Evolutionary conservation across 192 early-diverging fungal species (phyloP).

Genomic region (Spinellus fusiger): DNA sequence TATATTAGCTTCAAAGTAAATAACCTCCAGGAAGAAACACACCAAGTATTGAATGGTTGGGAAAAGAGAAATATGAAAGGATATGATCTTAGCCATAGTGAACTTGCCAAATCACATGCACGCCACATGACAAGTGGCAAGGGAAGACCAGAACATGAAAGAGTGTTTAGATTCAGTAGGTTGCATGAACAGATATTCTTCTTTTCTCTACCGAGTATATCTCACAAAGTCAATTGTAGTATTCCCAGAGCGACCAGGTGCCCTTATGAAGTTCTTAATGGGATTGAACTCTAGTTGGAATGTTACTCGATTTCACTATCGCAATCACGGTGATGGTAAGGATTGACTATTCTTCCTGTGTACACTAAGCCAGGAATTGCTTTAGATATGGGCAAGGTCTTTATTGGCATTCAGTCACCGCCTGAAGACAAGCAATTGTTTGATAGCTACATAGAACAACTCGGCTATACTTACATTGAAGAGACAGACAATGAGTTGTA

Average conservation of each 20-base stretch:
- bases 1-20: slow-evolving; percentile 84
- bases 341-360: neutral
- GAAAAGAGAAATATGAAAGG: slow-evolving; percentile 57
- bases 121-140: slow-evolving; percentile 87
- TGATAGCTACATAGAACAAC: slow-evolving; percentile 69
- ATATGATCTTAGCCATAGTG: slow-evolving; percentile 85
- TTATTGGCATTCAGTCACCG: slow-evolving; percentile 92
- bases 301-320: slow-evolving; percentile 93
- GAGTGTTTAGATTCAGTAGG: slow-evolving; percentile 79
- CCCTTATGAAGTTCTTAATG: slow-evolving; percentile 78
- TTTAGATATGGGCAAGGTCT: slow-evolving; percentile 85
- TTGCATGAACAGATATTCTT: neutral
- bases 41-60: slow-evolving; percentile 60
- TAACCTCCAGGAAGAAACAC: slow-evolving; percentile 64
- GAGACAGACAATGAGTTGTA: slow-evolving; percentile 91
- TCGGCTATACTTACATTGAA: slow-evolving; percentile 85
- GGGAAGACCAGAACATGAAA: slow-evolving; percentile 74
- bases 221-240: too few relatives aligned
- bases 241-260: slow-evolving; percentile 95
- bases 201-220: neutral
- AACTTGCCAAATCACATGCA: slow-evolving; percentile 95
- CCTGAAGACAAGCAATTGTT: slow-evolving; percentile 55
- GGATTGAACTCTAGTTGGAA: slow-evolving; percentile 64
- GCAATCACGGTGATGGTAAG: slow-evolving; percentile 84
- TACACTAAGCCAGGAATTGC: neutral